Percentiles rank a stretch among this genome's conserved stretches.
These are phyloP conservation scores for Raphanus raphanistrum DNA, from an alignment of 345 rosid species.

Conservation along the genomic window DNA sequence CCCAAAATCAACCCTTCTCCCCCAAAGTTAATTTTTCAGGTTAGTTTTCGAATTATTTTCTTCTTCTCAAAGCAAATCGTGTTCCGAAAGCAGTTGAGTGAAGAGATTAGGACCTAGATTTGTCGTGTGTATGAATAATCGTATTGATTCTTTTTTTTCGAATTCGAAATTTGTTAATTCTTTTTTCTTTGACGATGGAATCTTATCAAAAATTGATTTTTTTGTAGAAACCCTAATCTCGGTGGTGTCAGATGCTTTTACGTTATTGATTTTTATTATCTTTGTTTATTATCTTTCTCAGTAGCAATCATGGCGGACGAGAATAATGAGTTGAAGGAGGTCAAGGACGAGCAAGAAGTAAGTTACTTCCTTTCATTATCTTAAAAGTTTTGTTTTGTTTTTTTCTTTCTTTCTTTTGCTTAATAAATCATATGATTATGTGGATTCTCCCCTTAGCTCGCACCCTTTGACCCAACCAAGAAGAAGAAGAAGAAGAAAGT, in stretches of 20 bases:
- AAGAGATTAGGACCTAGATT: neutral
- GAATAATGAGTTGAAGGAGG: slow-evolving; percentile 29
- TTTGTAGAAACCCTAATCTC: neutral
- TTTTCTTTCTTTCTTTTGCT: neutral
- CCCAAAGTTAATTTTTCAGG: neutral
- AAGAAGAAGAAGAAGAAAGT: slow-evolving; percentile 89
- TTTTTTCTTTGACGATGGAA: neutral
- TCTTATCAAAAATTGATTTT: neutral
- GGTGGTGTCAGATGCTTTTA: neutral
- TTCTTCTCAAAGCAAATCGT: neutral
- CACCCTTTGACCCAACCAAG: slow-evolving; percentile 79
- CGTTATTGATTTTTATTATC: neutral
- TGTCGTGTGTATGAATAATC: neutral
- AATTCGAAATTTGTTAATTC: neutral
- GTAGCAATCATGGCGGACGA: slow-evolving; percentile 43
- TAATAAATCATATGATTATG: neutral
- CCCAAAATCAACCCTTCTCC: neutral
- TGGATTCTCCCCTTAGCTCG: slow-evolving; percentile 39
- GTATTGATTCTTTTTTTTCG: neutral
- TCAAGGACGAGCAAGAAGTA: slow-evolving; percentile 41
- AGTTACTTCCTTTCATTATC: neutral
- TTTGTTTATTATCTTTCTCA: neutral
- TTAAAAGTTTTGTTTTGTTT: neutral
- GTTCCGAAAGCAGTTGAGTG: too few species aligned
- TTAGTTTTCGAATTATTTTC: neutral